Base-by-base conservation (phyloP, 371 early-diverging fungal species). In the Choanephora cucurbitarum region DNA sequence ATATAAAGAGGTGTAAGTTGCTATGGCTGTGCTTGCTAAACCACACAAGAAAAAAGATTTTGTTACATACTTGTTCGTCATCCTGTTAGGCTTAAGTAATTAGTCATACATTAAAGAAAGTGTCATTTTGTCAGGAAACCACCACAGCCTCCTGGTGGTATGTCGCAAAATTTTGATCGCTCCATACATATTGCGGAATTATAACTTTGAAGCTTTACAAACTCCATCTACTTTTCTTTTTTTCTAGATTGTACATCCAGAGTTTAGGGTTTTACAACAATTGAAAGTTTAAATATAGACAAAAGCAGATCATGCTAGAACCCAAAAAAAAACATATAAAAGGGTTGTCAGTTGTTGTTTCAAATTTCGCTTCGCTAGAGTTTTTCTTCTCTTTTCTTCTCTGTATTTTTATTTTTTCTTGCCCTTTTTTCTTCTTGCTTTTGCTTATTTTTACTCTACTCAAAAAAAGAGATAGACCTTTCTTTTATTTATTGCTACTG, bases 191-290 rank as follows among this genome's bases (percentile, higher is more conserved):
- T 37, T 11, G 14, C 37, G 37, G 37, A 14, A 37, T 37, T 37
- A 2, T 9, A 13, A 37, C 2, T 37, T 11, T 9, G 14, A 37
- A 6, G 10, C 1, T 14, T 28, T 28, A 28, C 28, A 28, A 28
- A 28, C 28, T 28, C 28, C 28, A 5, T 28, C 28, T 28, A 7
- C 11, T 37, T 37, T 32, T 32, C 10, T 5, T 14, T 37, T 37
- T 37, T 37, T 37, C 37, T 37, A 37, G 37, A 37, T 37, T 37
- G 37, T 37, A 14, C 37, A 37, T 37, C 37, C 37, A 37, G 37
- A 13, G 37, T 37, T 37, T 37, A 37, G 37, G 28, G 37, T 37
- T 37, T 14, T 37, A 37, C 37, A 37, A 37, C 37, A 37, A 37
- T 37, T 37, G 37, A 13, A 37, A 37, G 37, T 37, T 37, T 37